Base-by-base conservation (phyloP, 176 grass and related monocot species). In the Raddia distichophylla region DNA sequence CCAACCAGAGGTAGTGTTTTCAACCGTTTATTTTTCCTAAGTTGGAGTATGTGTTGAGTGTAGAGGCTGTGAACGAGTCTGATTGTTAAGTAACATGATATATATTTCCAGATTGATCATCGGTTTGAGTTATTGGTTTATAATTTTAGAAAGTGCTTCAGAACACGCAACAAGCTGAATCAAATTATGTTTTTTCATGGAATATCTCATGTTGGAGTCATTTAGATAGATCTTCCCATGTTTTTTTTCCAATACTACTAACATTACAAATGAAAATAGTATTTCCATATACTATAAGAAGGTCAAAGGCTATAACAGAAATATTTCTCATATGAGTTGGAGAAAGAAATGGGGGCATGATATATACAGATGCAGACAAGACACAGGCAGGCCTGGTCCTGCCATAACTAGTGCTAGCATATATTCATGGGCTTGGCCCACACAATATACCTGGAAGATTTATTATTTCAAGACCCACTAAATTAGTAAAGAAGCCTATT, bases 81-180 rank as follows among this genome's bases (percentile, higher is more conserved):
- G 42, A 50, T 44, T 3, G 50, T 32, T 53, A 72, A 46, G 37
- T 60, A 12, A 2, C 6, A 60, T 37, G 40, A 37, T 7, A 9
- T 42, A 15, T 54, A 71, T 70, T 55, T 45, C n/a, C 13, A 67
- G 20, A 60, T 85, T 22, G 46, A 54, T 85, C 13, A n/a, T 42
- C 1, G 8, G 8, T 51, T 51, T 11, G 17, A 52, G 34, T 5
- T 64, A 54, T 4, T 33, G 79, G 1, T 57, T 37, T 10, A 71
- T 63, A 56, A 44, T 42, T 20, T 46, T 16, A 9, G 6, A 57
- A 64, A 2, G 10, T 71, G 14, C 34, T 73, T 2, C 15, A 67
- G 43, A 3, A 33, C 52, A 64, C 10, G 18, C 52, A 17, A 42
- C 6, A 50, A 16, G 44, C 57, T 19, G 2, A 77, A 56, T 48